Base-by-base conservation (phyloP, 352 stramenopile genomes). In the Elongisporangium prolatum region DNA sequence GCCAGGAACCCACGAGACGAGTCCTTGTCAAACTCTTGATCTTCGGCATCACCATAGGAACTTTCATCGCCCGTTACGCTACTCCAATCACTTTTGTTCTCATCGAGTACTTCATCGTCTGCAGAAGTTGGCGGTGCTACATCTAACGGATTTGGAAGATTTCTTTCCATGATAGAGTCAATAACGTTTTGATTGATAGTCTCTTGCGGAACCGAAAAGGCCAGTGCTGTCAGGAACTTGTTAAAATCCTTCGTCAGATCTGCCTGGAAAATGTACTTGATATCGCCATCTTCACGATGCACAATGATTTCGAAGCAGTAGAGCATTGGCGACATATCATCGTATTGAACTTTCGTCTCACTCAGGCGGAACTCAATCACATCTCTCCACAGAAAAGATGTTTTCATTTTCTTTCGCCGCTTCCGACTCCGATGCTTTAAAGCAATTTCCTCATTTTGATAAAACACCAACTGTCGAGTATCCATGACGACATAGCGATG, bases 11-110 rank as follows among this genome's bases (percentile, higher is more conserved):
- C 25, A 11, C 55, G 60, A 4, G 55, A 54, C 10, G 53, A 66
- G 17, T 57, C 56, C 3, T 78, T 68, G 50, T 91, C 79, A 48
- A 93, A 91, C 50, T 94, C 84, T 21, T 84, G 71, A 54, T 93
- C 86, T 76, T 96, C 86, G 0, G 70, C 67, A 50, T 96, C 86
- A 0, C 75, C 84, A 14, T 93, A 71, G 17, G 75, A 86, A 53
- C 86, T 96, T 57, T 94, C 86, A 40, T 93, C 86, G 9, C 82
- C 86, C 0, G 84, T 93, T 6, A 92, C 84, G 62, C 86, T 95
- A 54, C 82, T 95, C 74, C 85, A 89, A 55, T 95, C 86, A 34
- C 84, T 93, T 28, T 77, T 84, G 40, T 67, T 72, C 44, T 94
- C 84, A 44, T 94, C 82, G 38, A 70, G 72, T 34, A 67, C 77